Evolutionary conservation across 1,284 basidiomycete genomes (phyloP).

Genomic region (Pseudozyma tsukubaensis): DNA sequence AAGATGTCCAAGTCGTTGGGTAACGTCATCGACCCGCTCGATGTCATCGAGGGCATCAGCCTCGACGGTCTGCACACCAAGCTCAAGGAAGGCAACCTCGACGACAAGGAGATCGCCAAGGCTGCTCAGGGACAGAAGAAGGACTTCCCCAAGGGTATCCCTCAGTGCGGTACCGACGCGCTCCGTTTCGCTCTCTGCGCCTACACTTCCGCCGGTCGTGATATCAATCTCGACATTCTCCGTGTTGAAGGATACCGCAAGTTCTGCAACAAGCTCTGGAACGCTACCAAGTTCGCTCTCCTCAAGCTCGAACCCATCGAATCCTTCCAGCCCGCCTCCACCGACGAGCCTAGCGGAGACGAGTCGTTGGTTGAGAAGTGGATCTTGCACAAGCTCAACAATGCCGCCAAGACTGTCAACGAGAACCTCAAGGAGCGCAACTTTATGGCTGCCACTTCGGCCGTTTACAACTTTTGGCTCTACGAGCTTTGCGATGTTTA

Average conservation of each 20-base stretch:
- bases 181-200: slow-evolving; percentile 94
- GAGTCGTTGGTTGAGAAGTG: slow-evolving; percentile 94
- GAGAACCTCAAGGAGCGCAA: slow-evolving; percentile 81
- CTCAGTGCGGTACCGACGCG: slow-evolving; percentile 97
- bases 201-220: slow-evolving; percentile 79
- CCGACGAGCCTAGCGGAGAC: slow-evolving; percentile 80
- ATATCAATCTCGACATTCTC: slow-evolving; percentile 80
- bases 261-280: slow-evolving; percentile 99
- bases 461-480: slow-evolving; percentile 94
- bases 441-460: slow-evolving; percentile 89
- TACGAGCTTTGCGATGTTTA: slow-evolving; percentile 99
- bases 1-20: slow-evolving; percentile 99
- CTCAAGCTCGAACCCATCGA: slow-evolving; percentile 65
- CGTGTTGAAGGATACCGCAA: slow-evolving; percentile 99
- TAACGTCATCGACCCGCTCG: slow-evolving; percentile 97
- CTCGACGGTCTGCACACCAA: slow-evolving; percentile 89
- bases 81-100: slow-evolving; percentile 89
- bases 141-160: slow-evolving; percentile 98
- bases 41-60: slow-evolving; percentile 88
- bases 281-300: slow-evolving; percentile 93
- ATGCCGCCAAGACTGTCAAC: slow-evolving; percentile 82
- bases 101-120: slow-evolving; percentile 91
- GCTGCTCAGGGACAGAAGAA: slow-evolving; percentile 97
- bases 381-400: slow-evolving; percentile 94
- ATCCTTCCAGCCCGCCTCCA: slow-evolving; percentile 57